Evolutionary conservation across 257 asterid genomes (phyloP), one percentile per base, ranked within the genome.

Genomic region (Fraxinus cuspidata): DNA sequence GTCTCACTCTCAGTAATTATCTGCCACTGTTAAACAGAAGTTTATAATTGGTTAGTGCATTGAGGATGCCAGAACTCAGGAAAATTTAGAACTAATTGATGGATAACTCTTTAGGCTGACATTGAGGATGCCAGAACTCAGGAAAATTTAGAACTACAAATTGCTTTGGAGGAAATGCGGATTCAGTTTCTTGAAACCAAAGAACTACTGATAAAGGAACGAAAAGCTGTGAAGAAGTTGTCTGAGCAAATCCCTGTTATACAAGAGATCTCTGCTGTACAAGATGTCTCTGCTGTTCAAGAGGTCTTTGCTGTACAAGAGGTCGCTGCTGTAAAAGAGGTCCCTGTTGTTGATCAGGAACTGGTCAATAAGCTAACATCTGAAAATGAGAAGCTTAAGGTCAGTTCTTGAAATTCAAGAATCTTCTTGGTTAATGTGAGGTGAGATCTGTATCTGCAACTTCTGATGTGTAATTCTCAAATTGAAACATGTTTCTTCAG

Each of bases 301-400:
- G 86, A 82, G 72, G 80, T 78, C 70, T 77, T 81, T 23, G 15
- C 16, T 27, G 32, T 63, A 10, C 83, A 81, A 74, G 76, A 83
- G 32, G 85, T 40, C 19, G 71, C 77, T 53, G 77, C 35, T 19
- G 28, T 77, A 65, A 78, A 82, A 74, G 87, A 84, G 75, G 80
- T 78, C 73, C 84, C 90, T 3, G 85, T 86, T 80, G 18, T 85
- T 47, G 91, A 89, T 84, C 83, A 87, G 69, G 96, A 86, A 83
- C 79, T 85, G 71, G 86, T 88, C 75, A 72, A 72, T 73, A 86
- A 87, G 79, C 85, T 94, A 76, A 80, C 88, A 65, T 82, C 89
- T 78, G 97, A 94, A 90, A 94, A 94, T 76, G 94, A 90, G 82
- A 88, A 81, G 85, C 92, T 94, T 78, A 92, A 89, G 96, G 97